Percentiles rank a stretch among this genome's conserved stretches.
Evolutionary conservation across 75 land plant species (phyloP).

Genomic region (Pinus albicaulis): DNA sequence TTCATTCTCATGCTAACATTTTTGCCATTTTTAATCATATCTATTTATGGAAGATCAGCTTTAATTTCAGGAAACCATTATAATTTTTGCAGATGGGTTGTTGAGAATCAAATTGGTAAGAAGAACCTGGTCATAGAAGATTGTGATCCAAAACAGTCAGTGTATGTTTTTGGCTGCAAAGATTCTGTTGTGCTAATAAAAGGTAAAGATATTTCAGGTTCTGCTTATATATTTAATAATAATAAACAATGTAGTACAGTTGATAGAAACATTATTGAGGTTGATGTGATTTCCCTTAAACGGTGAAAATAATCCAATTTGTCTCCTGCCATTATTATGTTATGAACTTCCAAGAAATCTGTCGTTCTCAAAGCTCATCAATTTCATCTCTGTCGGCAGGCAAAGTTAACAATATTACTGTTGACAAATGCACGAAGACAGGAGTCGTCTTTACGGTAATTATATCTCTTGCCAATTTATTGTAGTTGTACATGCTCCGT

Average conservation of each 20-base stretch:
- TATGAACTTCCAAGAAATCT: not conserved
- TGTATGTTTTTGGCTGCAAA: constrained; percentile 94
- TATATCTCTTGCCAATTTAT: not conserved
- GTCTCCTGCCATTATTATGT: not conserved
- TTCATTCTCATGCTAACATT: not conserved
- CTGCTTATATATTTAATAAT: not conserved
- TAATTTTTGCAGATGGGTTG: constrained; percentile 60
- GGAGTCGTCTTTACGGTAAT: constrained; percentile 84
- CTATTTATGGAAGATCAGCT: not conserved
- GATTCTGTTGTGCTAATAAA: constrained; percentile 86
- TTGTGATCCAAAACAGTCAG: constrained; percentile 89
- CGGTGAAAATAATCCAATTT: not conserved
- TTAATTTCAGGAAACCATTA: not conserved
- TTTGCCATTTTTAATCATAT: not conserved
- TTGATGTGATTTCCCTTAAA: constrained; percentile 15
- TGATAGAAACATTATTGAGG: not conserved
- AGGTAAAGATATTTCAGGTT: constrained; percentile 41
- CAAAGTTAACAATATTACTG: constrained; percentile 92
- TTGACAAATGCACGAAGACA: constrained; percentile 94
- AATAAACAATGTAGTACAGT: not conserved
- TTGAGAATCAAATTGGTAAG: constrained; percentile 81
- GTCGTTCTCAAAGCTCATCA: not conserved
- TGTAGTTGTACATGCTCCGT: not conserved
- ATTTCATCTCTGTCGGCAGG: constrained; percentile 47
- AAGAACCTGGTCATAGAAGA: constrained; percentile 72